Percentiles rank a stretch among this genome's conserved stretches.
phyloP scores from a whole-genome alignment of 305 asterid species.

The Fraxinus angustifolia region DNA sequence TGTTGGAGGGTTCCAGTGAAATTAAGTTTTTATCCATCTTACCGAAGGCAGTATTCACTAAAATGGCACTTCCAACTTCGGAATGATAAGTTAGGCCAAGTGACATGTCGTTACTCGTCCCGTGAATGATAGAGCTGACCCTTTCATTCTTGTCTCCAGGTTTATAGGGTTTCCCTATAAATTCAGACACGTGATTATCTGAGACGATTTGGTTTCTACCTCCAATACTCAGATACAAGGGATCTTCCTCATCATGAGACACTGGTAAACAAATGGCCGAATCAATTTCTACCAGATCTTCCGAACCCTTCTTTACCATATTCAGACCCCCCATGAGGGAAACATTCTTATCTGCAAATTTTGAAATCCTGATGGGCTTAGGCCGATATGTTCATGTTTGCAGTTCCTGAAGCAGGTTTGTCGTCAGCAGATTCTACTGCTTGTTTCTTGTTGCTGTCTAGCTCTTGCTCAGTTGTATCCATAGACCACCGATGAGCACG shows the following conservation, averaged over 20 bases:
- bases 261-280: constrained; percentile 36
- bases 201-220: constrained; percentile 35
- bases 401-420: constrained; percentile 30
- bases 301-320: constrained; percentile 26
- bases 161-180: constrained; percentile 29
- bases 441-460: constrained; percentile 48
- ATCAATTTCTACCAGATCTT: constrained; percentile 32
- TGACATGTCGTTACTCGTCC: constrained; percentile 23
- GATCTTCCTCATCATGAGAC: constrained; percentile 36
- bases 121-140: constrained; percentile 25
- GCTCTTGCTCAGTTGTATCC: constrained; percentile 40
- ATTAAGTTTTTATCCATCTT: constrained; percentile 25
- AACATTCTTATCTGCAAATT: constrained; percentile 27
- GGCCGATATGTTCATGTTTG: constrained; percentile 26
- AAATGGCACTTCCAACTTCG: constrained; percentile 25
- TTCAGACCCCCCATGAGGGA: constrained; percentile 28
- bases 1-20: constrained; percentile 39
- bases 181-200: constrained; percentile 38
- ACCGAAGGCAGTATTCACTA: constrained; percentile 26
- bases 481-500: constrained; percentile 41
- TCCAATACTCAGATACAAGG: constrained; percentile 35
- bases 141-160: constrained; percentile 28
- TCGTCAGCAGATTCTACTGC: constrained; percentile 37
- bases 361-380: constrained; percentile 25
- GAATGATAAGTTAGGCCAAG: constrained; percentile 31